Evolutionary conservation across 208 protist genomes (phyloP), one percentile per base, ranked within the genome.

Genomic region (Acanthamoeba sp.): DNA sequence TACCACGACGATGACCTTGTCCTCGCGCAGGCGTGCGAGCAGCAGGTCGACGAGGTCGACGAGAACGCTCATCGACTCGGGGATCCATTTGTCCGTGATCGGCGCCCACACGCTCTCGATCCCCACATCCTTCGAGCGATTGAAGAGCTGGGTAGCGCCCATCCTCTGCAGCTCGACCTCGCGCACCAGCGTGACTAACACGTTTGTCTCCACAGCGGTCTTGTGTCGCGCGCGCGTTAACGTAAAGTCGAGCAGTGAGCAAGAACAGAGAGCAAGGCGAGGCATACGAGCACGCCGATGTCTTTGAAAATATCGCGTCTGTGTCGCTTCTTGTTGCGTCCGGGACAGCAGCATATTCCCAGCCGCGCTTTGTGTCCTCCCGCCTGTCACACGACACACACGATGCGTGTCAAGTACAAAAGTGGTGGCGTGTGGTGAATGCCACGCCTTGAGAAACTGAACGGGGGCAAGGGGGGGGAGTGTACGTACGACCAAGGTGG

Each of bases 311-410:
- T 12, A 29, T 89, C 80, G 18, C 80, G 24, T 36, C 52, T 20
- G 14, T 89, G 80, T 32, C 80, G 80, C 80, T 89, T 89, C 80
- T 89, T 89, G 48, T 89, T 89, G 80, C 80, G 80, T 10, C 80
- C 80, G 9, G 80, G 80, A 38, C 80, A 89, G 18, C 80, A 89
- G 29, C 80, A 66, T 32, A 89, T 89, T 1, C 80, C 80, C 24
- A 89, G 12, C 40, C 52, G 42, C 36, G 80, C 80, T 89, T 29
- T 52, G 16, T 52, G 57, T 5, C 24, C 52, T 0, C 62, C 16
- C 5, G 18, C 29, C 36, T 66, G 52, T 38, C 5, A 69, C 20
- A 84, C 42, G 20, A 40, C 20, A 34, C 24, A n/a, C 24, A 84
- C 5, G 73, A 32, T 50, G 12, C 24, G 73, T 57, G 16, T 7